Evolutionary conservation across 2,329 filamentous ascomycete species (phyloP).

Genomic region (Venturia oleaginea): DNA sequence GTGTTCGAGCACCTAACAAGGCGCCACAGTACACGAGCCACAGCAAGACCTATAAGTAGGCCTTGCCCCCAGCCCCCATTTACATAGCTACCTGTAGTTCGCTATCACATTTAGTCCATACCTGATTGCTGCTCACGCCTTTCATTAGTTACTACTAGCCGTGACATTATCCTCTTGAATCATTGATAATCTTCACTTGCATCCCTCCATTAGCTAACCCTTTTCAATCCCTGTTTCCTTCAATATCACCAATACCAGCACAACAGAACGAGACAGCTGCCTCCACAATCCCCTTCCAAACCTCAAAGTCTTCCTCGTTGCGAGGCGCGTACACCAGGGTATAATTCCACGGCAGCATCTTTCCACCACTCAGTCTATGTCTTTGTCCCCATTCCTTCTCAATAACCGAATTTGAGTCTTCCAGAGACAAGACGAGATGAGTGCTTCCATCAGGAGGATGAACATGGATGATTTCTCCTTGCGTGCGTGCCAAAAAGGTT

Average conservation of each 20-base stretch:
- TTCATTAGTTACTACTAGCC: no score
- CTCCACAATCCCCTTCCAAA: constrained; percentile 3
- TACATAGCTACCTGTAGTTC: no score
- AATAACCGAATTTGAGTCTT: not conserved
- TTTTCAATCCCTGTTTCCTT: no score
- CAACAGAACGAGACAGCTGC: not conserved
- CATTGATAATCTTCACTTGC: no score
- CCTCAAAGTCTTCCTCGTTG: not conserved
- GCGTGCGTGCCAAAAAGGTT: not conserved
- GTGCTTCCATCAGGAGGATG: constrained; percentile 9
- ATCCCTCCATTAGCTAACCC: no score
- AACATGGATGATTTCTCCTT: constrained; percentile 5
- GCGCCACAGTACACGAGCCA: no score
- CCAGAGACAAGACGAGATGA: not conserved
- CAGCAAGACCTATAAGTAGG: no score
- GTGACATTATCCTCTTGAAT: no score
- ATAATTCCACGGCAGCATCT: constrained; percentile 1
- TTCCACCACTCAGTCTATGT: constrained; percentile 2
- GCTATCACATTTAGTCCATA: no score
- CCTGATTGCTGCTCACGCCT: no score
- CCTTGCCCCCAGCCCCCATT: no score
- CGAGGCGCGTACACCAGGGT: constrained; percentile 5
- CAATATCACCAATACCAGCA: not conserved
- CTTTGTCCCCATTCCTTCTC: constrained; percentile 2
- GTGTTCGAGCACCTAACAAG: no score